Conservation (phyloP, 805 yeast species). For the Candida michaelii region DNA sequence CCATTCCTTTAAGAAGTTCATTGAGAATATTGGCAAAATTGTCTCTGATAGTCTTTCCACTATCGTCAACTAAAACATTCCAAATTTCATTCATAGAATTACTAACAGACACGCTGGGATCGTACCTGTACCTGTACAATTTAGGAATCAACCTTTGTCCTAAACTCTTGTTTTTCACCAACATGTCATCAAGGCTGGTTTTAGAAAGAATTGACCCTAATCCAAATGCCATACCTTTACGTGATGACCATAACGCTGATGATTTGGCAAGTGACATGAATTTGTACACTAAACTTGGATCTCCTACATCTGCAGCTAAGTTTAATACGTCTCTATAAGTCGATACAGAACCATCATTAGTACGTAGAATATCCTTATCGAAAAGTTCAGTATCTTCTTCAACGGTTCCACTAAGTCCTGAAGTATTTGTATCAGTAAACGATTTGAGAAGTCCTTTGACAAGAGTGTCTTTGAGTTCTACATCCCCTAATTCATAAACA, state of each 20-base stretch:
- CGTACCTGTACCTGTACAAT: conserved; percentile 79
- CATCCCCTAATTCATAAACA: conserved; percentile 74
- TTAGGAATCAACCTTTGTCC: conserved; percentile 73
- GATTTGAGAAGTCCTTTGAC: conserved; percentile 72
- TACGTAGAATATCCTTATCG: conserved; percentile 75
- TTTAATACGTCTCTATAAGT: conserved; percentile 88
- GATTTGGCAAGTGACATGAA: conserved; percentile 90
- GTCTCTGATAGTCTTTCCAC: conserved; percentile 51
- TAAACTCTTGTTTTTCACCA: conserved; percentile 52
- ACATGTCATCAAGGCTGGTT: conserved; percentile 63
- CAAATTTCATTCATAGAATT: conserved; percentile 87
- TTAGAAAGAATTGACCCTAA: conserved; percentile 82
- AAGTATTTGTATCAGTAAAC: conserved; percentile 66
- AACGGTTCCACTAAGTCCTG: conserved; percentile 63
- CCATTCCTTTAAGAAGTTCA: conserved; percentile 68
- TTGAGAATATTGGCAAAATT: conserved; percentile 59
- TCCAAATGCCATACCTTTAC: conserved; percentile 94
- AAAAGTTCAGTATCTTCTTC: conserved; percentile 80
- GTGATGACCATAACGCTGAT: conserved; percentile 86
- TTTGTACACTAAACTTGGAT: conserved; percentile 88
- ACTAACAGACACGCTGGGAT: conserved; percentile 75
- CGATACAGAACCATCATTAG: conserved; percentile 83
- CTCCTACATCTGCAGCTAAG: conserved; percentile 92
- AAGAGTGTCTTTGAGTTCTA: conserved; percentile 64
- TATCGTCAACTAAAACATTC: conserved; percentile 65